Evolutionary conservation across 306 rosid genomes (phyloP).

Genomic region (Carpinus viminea): DNA sequence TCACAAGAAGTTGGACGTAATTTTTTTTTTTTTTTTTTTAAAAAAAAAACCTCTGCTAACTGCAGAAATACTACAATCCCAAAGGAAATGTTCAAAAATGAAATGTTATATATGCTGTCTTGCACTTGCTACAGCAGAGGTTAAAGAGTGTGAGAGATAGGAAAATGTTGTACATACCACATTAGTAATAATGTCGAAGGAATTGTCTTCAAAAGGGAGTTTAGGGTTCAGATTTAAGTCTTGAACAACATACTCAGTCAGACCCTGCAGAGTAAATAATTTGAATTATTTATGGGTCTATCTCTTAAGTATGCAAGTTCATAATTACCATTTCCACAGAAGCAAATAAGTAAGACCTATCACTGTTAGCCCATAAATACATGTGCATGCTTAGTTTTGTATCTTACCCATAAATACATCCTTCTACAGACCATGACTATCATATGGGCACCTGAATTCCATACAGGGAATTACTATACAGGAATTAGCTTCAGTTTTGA

Average conservation of each 20-base stretch:
- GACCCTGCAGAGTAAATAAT: slow-evolving; percentile 52
- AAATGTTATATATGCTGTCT: slow-evolving; percentile 11
- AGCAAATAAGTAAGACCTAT: neutral
- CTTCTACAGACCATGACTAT: neutral
- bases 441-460: neutral
- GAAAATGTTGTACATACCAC: slow-evolving; percentile 46
- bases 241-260: slow-evolving; percentile 62
- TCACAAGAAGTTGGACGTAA: neutral
- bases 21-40: neutral
- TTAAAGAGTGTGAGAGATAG: neutral
- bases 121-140: slow-evolving; percentile 11
- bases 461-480: neutral
- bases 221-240: slow-evolving; percentile 73
- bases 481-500: neutral
- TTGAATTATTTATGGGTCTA: slow-evolving; percentile 7
- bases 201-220: slow-evolving; percentile 70
- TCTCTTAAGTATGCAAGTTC: neutral
- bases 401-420: neutral
- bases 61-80: slow-evolving; percentile 3
- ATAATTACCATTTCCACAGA: neutral
- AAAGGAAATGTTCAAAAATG: neutral
- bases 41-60: neutral
- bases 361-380: neutral
- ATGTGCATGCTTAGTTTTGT: neutral
- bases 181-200: slow-evolving; percentile 71